Base-by-base conservation (phyloP, 2,329 filamentous ascomycete species). In the Diaporthe batatas region DNA sequence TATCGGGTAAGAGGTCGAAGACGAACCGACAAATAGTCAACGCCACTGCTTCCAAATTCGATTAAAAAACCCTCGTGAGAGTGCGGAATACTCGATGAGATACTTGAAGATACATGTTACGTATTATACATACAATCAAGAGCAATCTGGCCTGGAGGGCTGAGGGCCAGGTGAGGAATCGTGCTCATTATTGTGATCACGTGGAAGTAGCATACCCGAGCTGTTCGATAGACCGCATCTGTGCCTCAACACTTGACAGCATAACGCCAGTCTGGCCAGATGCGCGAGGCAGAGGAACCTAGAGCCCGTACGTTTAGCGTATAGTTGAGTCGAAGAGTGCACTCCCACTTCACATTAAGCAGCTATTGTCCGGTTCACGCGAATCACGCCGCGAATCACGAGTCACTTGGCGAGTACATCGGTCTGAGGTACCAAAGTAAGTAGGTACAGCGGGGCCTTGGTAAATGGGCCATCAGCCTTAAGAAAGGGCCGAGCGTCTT, bases 401-500 rank as follows among this genome's bases (percentile, higher is more conserved):
- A 18, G 23, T 51, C 6, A 5, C 3, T 1, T 25, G 21, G 10
- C 23, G 2, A 49, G 23, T 25, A 65, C 10, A 3, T 51, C 47
- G 16, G n/a, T 3, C 14, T 12, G n/a, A 12, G 4, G 29, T 16
- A 36, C 3, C 47, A 67, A 32, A 21, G n/a, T 2, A 5, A 2
- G 29, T 6, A 4, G 1, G 12, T 21, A 7, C 21, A 23, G 25
- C 36, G 29, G 44, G 42, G 47, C 34, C 47, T 21, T 29, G 21
- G 62, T 53, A 16, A 23, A 5, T 21, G 25, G n/a, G 10, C 1
- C n/a, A 53, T 67, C 62, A 67, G 62, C 47, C 32, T n/a, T 67
- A 51, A 32, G 3, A 67, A 29, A 32, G 51, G 47, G 32, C 62
- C 32, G 47, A 53, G 62, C 62, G 32, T 23, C 47, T 39, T 39